phyloP scores from a whole-genome alignment of 495 filamentous ascomycete genomes.

The Podospora pseudocomata region DNA sequence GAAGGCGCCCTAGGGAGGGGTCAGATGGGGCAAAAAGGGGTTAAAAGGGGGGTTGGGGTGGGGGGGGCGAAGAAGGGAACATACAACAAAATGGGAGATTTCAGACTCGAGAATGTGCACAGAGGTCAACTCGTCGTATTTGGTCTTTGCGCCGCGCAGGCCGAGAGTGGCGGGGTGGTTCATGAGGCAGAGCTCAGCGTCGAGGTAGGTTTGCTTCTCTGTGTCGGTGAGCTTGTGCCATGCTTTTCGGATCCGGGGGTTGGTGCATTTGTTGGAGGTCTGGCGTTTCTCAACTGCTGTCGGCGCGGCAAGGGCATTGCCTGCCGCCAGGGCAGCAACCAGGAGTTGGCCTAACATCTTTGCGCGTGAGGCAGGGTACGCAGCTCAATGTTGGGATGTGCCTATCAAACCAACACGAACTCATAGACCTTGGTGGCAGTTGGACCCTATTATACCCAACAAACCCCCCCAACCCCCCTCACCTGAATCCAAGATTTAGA shows the following conservation, averaged over 20 bases:
- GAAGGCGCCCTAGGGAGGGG: conserved; percentile 31
- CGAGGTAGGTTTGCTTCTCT: conserved; percentile 23
- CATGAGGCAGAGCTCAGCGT: conserved; percentile 26
- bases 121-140: conserved; percentile 24
- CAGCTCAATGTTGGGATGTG: neutral
- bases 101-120: conserved; percentile 19
- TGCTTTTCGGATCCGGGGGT: conserved; percentile 6
- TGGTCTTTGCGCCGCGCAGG: conserved; percentile 15
- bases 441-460: neutral
- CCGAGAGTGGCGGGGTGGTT: conserved; percentile 18
- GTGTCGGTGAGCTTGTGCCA: conserved; percentile 19
- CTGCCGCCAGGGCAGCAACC: neutral
- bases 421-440: neutral
- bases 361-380: neutral
- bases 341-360: conserved; percentile 3
- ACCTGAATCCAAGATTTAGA: neutral
- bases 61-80: neutral
- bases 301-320: neutral
- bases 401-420: neutral
- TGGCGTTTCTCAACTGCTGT: neutral
- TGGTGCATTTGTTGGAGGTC: neutral
- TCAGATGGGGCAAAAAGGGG: neutral
- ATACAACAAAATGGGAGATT: conserved; percentile 21
- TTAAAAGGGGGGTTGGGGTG: no score
- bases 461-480: no score